A percentile compares a stretch with the other conserved stretches of the same genome.
Conservation (phyloP, 164 flowering plant species). For the Magnolia sinica region DNA sequence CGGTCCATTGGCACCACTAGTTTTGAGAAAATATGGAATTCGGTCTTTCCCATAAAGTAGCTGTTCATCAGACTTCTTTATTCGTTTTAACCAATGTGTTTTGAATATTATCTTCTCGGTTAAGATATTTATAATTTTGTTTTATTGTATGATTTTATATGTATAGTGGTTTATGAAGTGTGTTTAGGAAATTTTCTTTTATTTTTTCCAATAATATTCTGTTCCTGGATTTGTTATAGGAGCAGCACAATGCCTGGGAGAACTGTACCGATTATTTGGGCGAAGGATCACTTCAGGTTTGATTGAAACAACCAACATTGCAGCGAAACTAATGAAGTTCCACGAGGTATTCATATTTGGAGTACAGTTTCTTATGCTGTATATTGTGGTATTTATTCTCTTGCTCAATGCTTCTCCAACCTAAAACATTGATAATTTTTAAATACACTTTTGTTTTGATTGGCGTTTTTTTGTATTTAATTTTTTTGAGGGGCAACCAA, state of each 20-base stretch:
- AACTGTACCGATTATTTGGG: slow-evolving; percentile 79
- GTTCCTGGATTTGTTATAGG: slow-evolving; percentile 37
- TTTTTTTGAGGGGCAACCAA: too few species aligned
- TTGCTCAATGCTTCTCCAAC: too few species aligned
- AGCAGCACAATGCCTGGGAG: slow-evolving; percentile 92
- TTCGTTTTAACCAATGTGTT: neutral
- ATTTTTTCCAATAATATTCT: neutral
- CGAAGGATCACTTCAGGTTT: slow-evolving; percentile 87
- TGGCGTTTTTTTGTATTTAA: too few species aligned
- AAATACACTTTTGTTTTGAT: too few species aligned
- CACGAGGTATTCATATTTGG: slow-evolving; percentile 55
- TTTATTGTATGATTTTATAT: neutral
- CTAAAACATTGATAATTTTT: too few species aligned
- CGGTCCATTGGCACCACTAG: too few species aligned
- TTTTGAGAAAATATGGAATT: too few species aligned
- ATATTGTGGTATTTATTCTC: too few species aligned
- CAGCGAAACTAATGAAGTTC: slow-evolving; percentile 75
- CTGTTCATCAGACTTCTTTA: neutral
- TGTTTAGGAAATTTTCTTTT: slow-evolving; percentile 1
- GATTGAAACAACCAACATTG: slow-evolving; percentile 79
- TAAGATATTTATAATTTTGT: neutral
- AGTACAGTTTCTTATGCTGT: neutral
- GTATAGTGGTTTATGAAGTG: slow-evolving; percentile 3
- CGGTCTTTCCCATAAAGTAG: neutral
- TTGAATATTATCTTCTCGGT: neutral